Evolutionary conservation across 495 filamentous ascomycete genomes (phyloP).

Genomic region (Penicillium atrosanguineum): DNA sequence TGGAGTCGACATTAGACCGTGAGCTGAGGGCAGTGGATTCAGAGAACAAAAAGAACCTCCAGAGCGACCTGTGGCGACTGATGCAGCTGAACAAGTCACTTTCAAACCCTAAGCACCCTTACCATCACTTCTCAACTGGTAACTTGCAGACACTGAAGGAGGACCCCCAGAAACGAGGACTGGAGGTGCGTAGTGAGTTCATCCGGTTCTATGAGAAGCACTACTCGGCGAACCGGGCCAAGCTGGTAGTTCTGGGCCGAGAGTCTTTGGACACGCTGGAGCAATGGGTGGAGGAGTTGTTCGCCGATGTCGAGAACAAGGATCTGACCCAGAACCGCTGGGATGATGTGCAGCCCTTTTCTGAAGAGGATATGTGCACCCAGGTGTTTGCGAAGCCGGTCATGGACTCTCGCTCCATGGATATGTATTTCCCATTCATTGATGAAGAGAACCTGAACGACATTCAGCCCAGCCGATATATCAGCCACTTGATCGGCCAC

Average conservation of each 20-base stretch:
- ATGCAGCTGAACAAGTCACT: conserved; percentile 89
- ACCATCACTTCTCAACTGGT: conserved; percentile 92
- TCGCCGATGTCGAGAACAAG: conserved; percentile 82
- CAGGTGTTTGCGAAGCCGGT: conserved; percentile 95
- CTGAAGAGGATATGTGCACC: conserved; percentile 64
- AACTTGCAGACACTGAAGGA: conserved; percentile 88
- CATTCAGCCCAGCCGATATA: conserved; percentile 82
- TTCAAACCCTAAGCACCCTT: conserved; percentile 90
- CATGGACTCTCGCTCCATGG: conserved; percentile 83
- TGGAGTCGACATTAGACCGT: conserved; percentile 84
- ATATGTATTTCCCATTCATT: conserved; percentile 83
- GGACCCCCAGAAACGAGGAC: conserved; percentile 72
- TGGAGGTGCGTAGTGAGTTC: conserved; percentile 90
- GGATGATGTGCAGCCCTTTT: conserved; percentile 70
- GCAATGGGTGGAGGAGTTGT: conserved; percentile 83
- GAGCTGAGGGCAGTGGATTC: conserved; percentile 94
- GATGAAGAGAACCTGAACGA: conserved; percentile 85
- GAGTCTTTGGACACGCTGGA: conserved; percentile 89
- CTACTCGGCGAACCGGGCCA: conserved; percentile 96
- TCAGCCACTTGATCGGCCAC: conserved; percentile 92
- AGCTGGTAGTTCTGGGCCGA: conserved; percentile 84
- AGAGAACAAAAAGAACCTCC: conserved; percentile 99
- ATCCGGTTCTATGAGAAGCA: conserved; percentile 88
- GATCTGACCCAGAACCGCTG: conserved; percentile 77
- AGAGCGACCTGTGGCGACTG: conserved; percentile 90